phyloP scores from a whole-genome alignment of 106 monocot genomes.

The Dendrobium officinale region DNA sequence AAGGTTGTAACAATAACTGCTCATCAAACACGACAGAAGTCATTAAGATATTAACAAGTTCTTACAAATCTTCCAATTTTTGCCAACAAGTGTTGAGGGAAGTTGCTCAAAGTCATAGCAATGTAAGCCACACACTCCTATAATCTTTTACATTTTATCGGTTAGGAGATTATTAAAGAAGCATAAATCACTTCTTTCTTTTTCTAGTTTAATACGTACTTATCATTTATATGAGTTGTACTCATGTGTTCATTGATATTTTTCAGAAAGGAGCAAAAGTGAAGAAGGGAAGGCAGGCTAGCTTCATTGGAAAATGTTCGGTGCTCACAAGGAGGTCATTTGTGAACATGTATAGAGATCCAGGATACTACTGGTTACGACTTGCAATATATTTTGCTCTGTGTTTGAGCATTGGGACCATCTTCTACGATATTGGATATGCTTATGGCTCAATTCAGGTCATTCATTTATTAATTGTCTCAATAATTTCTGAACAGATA shows the following conservation, averaged over 20 bases:
- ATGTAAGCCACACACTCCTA: neutral
- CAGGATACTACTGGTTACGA: constrained; percentile 50
- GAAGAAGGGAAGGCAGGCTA: constrained; percentile 19
- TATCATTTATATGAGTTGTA: too few species aligned
- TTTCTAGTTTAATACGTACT: too few species aligned
- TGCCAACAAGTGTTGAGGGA: neutral
- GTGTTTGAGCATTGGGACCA: constrained; percentile 23
- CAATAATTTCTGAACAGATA: too few species aligned
- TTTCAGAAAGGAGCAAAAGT: constrained; percentile 15
- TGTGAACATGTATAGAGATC: constrained; percentile 41
- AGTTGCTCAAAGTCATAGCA: constrained; percentile 8
- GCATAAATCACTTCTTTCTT: too few species aligned
- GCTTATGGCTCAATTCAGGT: constrained; percentile 25
- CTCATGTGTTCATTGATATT: neutral
- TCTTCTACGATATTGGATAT: constrained; percentile 31
- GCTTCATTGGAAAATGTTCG: neutral
- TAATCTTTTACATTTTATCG: too few species aligned
- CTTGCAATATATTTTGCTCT: constrained; percentile 28
- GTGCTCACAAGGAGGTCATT: constrained; percentile 32
- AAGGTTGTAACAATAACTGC: neutral
- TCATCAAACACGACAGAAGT: constrained; percentile 3
- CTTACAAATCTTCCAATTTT: constrained; percentile 12
- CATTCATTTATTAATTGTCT: neutral
- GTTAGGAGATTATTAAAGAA: neutral
- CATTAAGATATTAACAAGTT: constrained; percentile 13